These are phyloP conservation scores for Arthrobotrys musiformis DNA, from an alignment of 2,329 filamentous ascomycete species.

Conservation along the genomic window DNA sequence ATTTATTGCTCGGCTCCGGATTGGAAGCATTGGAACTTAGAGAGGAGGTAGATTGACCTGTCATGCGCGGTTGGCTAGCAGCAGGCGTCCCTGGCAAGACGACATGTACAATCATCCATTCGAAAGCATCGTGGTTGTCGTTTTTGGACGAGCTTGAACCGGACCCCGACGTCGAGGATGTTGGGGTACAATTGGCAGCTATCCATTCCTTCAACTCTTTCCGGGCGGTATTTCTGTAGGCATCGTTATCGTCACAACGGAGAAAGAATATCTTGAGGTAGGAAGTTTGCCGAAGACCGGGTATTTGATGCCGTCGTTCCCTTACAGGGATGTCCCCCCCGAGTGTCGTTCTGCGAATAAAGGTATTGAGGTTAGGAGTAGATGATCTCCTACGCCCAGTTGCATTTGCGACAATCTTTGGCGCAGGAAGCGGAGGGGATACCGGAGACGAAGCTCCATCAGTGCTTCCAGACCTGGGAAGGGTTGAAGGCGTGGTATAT, in stretches of 20 bases:
- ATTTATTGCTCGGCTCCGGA: slow-evolving; percentile 72
- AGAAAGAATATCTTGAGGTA: slow-evolving; percentile 92
- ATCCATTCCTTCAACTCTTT: slow-evolving; percentile 90
- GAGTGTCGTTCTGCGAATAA: slow-evolving; percentile 32
- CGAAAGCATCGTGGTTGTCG: slow-evolving; percentile 95
- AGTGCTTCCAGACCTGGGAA: slow-evolving; percentile 60
- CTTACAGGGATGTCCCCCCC: slow-evolving; percentile 61
- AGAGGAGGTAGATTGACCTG: slow-evolving; percentile 65
- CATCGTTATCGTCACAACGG: slow-evolving; percentile 93
- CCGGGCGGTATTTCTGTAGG: slow-evolving; percentile 83
- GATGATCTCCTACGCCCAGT: slow-evolving; percentile 51
- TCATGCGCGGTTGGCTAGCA: slow-evolving; percentile 77
- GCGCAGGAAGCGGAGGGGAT: not conserved
- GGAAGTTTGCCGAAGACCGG: slow-evolving; percentile 88
- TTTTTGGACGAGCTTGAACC: slow-evolving; percentile 70
- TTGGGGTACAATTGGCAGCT: slow-evolving; percentile 75
- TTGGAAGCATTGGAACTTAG: slow-evolving; percentile 59
- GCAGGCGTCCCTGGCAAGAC: slow-evolving; percentile 86
- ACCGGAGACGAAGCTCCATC: slow-evolving; percentile 60
- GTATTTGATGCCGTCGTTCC: slow-evolving; percentile 88
- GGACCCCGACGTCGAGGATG: slow-evolving; percentile 65
- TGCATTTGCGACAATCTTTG: slow-evolving; percentile 21
- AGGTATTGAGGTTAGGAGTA: slow-evolving; percentile 51
- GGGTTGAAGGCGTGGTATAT: slow-evolving; percentile 43
- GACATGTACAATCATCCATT: slow-evolving; percentile 94